These are phyloP conservation scores for Atalantia buxifolia DNA, from an alignment of 345 rosid species.

Conservation along the genomic window DNA sequence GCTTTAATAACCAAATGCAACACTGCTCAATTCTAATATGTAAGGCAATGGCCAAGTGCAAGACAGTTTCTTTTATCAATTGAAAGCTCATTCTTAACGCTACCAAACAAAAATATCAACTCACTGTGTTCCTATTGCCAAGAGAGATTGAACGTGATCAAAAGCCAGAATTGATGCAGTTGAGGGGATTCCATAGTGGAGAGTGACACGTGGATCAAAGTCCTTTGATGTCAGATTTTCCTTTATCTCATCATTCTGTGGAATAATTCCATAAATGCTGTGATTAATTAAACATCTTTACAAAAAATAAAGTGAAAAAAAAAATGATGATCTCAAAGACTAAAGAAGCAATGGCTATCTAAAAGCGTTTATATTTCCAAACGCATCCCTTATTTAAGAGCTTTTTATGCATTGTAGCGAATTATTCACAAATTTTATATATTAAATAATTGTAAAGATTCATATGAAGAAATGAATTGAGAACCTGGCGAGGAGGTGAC, in stretches of 20 bases:
- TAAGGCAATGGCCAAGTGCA: background rate
- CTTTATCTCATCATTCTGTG: conserved; percentile 15
- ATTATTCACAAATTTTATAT: background rate
- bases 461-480: background rate
- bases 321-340: background rate
- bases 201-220: conserved; percentile 46
- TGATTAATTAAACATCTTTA: background rate
- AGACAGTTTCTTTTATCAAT: background rate
- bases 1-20: background rate
- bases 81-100: background rate
- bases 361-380: background rate
- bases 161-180: conserved; percentile 79
- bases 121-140: conserved; percentile 85
- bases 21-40: background rate
- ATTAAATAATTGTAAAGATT: background rate
- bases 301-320: background rate
- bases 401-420: background rate
- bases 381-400: background rate
- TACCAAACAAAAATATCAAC: conserved; percentile 13
- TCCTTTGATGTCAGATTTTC: conserved; percentile 37
- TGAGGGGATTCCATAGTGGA: conserved; percentile 80
- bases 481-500: conserved; percentile 35
- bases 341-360: background rate
- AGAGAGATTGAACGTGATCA: conserved; percentile 69
- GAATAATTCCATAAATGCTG: conserved; percentile 10